phyloP scores from a whole-genome alignment of 495 filamentous ascomycete genomes.

The Tuber aestivum region DNA sequence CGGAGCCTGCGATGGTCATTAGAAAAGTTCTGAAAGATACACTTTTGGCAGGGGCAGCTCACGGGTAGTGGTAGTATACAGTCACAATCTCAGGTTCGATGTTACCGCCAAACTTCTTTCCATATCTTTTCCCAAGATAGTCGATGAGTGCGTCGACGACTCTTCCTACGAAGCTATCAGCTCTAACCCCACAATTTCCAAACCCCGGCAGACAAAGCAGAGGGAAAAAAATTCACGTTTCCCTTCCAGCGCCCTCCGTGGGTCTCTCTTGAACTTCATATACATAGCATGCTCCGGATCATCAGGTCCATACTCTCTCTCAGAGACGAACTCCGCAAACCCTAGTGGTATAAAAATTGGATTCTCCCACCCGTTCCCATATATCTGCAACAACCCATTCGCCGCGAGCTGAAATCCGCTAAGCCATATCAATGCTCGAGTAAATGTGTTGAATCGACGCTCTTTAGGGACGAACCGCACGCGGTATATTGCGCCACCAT shows the following conservation, averaged over 20 bases:
- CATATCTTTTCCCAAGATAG: constrained; percentile 20
- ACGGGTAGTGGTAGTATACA: constrained; percentile 39
- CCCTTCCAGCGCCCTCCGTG: constrained; percentile 16
- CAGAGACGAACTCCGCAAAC: constrained; percentile 19
- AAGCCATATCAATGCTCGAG: constrained; percentile 23
- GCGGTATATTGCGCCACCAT: constrained; percentile 26
- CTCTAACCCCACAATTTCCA: constrained; percentile 8
- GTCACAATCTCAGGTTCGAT: constrained; percentile 28
- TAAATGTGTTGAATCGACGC: constrained; percentile 16
- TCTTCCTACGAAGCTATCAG: constrained; percentile 24
- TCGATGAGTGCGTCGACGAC: constrained; percentile 21
- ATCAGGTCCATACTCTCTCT: constrained; percentile 18
- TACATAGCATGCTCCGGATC: constrained; percentile 29
- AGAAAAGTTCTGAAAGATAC: not conserved
- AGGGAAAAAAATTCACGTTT: constrained; percentile 15
- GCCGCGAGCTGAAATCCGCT: constrained; percentile 27
- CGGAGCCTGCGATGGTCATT: constrained; percentile 17
- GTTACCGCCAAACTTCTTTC: constrained; percentile 26
- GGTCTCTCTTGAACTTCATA: constrained; percentile 28
- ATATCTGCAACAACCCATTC: constrained; percentile 17
- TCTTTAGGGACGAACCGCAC: constrained; percentile 36
- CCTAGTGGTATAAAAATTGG: constrained; percentile 37
- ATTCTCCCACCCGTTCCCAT: constrained; percentile 29
- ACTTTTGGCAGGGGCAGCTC: constrained; percentile 7
- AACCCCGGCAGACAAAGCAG: not conserved